Conservation (phyloP, 805 yeast species). For the Wickerhamiella lipophila region DNA sequence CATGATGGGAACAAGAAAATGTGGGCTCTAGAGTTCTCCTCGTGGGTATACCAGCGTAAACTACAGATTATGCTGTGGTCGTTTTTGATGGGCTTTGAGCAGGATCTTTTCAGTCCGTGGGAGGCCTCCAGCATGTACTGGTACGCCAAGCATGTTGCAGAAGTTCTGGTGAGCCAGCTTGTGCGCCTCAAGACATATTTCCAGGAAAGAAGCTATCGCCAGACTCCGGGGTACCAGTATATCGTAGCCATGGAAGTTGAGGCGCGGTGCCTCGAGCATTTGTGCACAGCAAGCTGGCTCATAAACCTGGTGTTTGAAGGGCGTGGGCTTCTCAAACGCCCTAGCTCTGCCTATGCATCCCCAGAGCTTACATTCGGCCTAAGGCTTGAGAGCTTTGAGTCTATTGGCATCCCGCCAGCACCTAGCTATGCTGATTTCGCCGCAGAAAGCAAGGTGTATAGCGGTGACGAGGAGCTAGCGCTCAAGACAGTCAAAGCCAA, state of each 20-base stretch:
- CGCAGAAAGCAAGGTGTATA: slow-evolving; percentile 9
- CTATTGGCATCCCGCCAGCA: slow-evolving; percentile 63
- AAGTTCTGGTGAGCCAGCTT: slow-evolving; percentile 34
- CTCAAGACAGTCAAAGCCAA: slow-evolving; percentile 20
- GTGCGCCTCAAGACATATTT: slow-evolving; percentile 29
- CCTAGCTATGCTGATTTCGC: slow-evolving; percentile 37
- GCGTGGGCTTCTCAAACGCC: slow-evolving; percentile 13
- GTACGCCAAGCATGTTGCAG: slow-evolving; percentile 44
- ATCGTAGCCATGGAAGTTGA: slow-evolving; percentile 25
- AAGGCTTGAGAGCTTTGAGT: slow-evolving; percentile 66
- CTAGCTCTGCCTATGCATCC: slow-evolving; percentile 13
- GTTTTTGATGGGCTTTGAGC: slow-evolving; percentile 60
- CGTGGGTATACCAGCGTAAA: slow-evolving; percentile 58
- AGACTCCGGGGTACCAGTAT: slow-evolving; percentile 18
- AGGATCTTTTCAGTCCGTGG: slow-evolving; percentile 57
- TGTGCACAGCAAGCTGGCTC: slow-evolving; percentile 25
- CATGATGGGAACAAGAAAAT: slow-evolving; percentile 7
- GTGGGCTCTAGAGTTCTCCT: slow-evolving; percentile 49
- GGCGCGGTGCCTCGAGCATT: slow-evolving; percentile 23
- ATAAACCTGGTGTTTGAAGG: slow-evolving; percentile 20
- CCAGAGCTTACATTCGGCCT: slow-evolving; percentile 36
- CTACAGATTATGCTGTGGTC: slow-evolving; percentile 58
- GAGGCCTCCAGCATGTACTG: slow-evolving; percentile 59
- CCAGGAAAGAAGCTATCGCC: slow-evolving; percentile 19
- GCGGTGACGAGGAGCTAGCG: slow-evolving; percentile 18